phyloP scores from a whole-genome alignment of 805 yeast genomes.

The Ogataea minuta region DNA sequence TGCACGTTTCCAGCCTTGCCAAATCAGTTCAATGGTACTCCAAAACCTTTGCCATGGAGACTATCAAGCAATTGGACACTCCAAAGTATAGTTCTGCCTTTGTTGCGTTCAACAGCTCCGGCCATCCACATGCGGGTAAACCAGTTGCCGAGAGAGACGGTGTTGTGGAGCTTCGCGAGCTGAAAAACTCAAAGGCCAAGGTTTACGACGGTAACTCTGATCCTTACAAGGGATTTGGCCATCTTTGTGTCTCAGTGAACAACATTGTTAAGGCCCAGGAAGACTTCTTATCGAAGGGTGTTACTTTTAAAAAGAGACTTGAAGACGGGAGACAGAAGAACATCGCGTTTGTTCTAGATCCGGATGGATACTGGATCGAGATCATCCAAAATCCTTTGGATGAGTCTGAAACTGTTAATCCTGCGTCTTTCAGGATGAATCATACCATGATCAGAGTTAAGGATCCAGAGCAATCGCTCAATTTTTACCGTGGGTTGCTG shows the following conservation, averaged over 20 bases:
- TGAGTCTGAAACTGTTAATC: slow-evolving; percentile 41
- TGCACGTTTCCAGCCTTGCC: slow-evolving; percentile 81
- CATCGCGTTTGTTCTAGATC: slow-evolving; percentile 93
- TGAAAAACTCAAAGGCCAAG: slow-evolving; percentile 62
- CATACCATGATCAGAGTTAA: slow-evolving; percentile 92
- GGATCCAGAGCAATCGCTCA: slow-evolving; percentile 73
- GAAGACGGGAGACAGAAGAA: slow-evolving; percentile 89
- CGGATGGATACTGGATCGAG: slow-evolving; percentile 97
- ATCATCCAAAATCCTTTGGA: slow-evolving; percentile 57
- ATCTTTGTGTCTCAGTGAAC: slow-evolving; percentile 83
- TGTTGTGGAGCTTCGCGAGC: slow-evolving; percentile 75
- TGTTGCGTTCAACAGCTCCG: slow-evolving; percentile 53
- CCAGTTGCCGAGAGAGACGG: slow-evolving; percentile 52
- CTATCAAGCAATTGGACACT: slow-evolving; percentile 50
- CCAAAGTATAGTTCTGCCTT: slow-evolving; percentile 68
- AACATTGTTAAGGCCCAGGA: slow-evolving; percentile 65
- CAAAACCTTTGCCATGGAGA: slow-evolving; percentile 69
- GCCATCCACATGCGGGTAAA: slow-evolving; percentile 37
- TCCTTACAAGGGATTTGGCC: slow-evolving; percentile 91
- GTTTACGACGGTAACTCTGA: slow-evolving; percentile 81
- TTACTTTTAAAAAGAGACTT: slow-evolving; percentile 75
- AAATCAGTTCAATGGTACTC: slow-evolving; percentile 70
- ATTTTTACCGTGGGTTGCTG: slow-evolving; percentile 73
- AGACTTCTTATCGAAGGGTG: slow-evolving; percentile 58
- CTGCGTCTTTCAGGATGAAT: slow-evolving; percentile 56